Evolutionary conservation across 1,139 yeast species (phyloP).

Genomic region (Eremothecium coryli): DNA sequence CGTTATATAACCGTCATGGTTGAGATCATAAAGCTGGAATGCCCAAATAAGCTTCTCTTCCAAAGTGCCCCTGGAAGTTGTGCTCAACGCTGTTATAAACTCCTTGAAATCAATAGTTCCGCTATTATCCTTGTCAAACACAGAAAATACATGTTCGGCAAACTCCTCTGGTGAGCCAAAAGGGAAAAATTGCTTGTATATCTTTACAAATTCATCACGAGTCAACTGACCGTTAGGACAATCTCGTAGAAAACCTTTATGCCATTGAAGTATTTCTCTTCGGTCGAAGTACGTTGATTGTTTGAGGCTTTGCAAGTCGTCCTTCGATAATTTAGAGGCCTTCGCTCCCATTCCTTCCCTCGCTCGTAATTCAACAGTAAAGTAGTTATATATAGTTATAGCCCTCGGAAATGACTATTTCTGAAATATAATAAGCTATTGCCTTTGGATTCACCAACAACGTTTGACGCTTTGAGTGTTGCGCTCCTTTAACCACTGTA

Average conservation of each 20-base stretch:
- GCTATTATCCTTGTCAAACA: constrained; percentile 73
- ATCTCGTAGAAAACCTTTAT: constrained; percentile 87
- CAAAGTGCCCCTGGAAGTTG: constrained; percentile 79
- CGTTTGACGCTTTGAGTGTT: no score
- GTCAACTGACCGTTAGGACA: constrained; percentile 88
- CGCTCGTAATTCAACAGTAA: no score
- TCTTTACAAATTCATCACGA: constrained; percentile 80
- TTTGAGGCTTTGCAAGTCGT: constrained; percentile 74
- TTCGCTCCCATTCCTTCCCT: constrained; percentile 72
- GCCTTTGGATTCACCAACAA: no score
- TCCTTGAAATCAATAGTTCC: constrained; percentile 88
- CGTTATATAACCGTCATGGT: constrained; percentile 63
- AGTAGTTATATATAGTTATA: no score
- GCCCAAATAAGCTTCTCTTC: constrained; percentile 87
- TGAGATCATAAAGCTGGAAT: constrained; percentile 76
- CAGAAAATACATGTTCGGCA: constrained; percentile 79
- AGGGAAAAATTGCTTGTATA: constrained; percentile 94
- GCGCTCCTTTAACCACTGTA: no score
- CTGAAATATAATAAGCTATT: no score
- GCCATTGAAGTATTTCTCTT: constrained; percentile 95
- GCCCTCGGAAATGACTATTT: no score
- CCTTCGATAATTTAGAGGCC: constrained; percentile 84
- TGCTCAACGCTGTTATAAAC: constrained; percentile 78
- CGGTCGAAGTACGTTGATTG: constrained; percentile 87
- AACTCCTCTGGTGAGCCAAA: constrained; percentile 95